A percentile compares a stretch with the other conserved stretches of the same genome.
These are phyloP conservation scores for Aspergillus viridinutans DNA, from an alignment of 2,329 filamentous ascomycete genomes.

Conservation along the genomic window DNA sequence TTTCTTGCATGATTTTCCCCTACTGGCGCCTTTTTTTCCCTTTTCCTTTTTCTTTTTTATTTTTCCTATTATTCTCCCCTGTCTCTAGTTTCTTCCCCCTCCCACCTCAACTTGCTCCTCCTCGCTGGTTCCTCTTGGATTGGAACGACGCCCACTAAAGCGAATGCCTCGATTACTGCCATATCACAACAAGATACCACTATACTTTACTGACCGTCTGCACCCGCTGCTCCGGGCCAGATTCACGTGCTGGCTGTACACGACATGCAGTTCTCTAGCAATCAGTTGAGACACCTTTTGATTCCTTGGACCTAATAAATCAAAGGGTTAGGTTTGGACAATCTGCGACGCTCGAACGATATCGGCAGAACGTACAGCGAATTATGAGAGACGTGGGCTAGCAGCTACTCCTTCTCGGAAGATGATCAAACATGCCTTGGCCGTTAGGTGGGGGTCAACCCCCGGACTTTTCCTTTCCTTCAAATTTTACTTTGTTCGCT, in stretches of 20 bases:
- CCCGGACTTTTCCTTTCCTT: neutral
- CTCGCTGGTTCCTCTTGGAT: neutral
- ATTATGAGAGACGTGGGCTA: neutral
- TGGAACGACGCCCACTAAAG: neutral
- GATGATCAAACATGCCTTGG: neutral
- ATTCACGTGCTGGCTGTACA: conserved; percentile 5
- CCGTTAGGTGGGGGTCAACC: neutral
- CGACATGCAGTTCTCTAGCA: conserved; percentile 1
- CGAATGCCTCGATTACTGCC: neutral
- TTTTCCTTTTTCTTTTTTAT: neutral
- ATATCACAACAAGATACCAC: neutral
- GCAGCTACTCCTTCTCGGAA: neutral
- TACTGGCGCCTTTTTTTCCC: neutral
- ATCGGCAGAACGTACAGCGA: neutral
- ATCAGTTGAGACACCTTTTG: neutral
- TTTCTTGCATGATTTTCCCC: neutral
- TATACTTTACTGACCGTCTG: neutral
- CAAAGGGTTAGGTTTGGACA: conserved; percentile 1
- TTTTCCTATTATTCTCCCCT: neutral
- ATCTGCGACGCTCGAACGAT: neutral
- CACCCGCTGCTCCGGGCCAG: conserved; percentile 5
- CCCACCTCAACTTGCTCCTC: neutral
- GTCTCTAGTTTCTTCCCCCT: neutral
- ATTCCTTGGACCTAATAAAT: neutral
- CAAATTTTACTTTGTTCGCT: neutral